Base-by-base conservation (phyloP, 108 stramenopile genomes). In the Asterionellopsis glacialis region DNA sequence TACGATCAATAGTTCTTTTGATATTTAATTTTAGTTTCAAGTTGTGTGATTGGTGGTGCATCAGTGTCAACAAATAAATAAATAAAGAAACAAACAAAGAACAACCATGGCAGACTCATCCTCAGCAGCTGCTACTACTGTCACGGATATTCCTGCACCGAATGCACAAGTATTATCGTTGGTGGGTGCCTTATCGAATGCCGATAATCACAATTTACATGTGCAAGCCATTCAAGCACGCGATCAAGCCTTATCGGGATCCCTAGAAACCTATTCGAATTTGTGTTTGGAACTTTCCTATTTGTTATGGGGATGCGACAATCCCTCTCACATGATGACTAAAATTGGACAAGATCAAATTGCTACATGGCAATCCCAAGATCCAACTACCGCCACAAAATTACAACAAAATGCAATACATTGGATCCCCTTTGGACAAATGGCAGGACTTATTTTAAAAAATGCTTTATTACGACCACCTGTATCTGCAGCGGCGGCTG, bases 381-480 rank as follows among this genome's bases (percentile, higher is more conserved):
- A 84, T 59, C 49, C 57, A 27, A 23, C 43, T 0, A 73, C 76
- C 9, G 69, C 59, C 9, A 15, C 52, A 11, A 52, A 65, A 47
- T 52, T 84, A 48, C 63, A 75, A 41, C 40, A 69, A 11, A 60
- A 80, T 23, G 56, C 54, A 13, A 43, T 26, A n/a, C 44, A 66
- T 51, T 95, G 87, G 87, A 77, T 77, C 50, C 75, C 70, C 23
- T 74, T 95, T 49, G 88, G 95, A 40, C 90, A 94, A 83, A 88
- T 92, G 85, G 90, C 88, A 14, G 95, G 92, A 33, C 64, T 95
- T 39, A 68, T 93, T 48, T 67, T 95, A 19, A 95, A 95, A 62
- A 92, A 95, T 55, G 90, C 87, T 0, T 42, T 92, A 25, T 55
- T 87, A 1, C 47, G 79, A 18, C 90, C 90, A 1, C 88, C 88